Conservation (phyloP, 2,329 filamentous ascomycete species). For the Gremmenia infestans region DNA sequence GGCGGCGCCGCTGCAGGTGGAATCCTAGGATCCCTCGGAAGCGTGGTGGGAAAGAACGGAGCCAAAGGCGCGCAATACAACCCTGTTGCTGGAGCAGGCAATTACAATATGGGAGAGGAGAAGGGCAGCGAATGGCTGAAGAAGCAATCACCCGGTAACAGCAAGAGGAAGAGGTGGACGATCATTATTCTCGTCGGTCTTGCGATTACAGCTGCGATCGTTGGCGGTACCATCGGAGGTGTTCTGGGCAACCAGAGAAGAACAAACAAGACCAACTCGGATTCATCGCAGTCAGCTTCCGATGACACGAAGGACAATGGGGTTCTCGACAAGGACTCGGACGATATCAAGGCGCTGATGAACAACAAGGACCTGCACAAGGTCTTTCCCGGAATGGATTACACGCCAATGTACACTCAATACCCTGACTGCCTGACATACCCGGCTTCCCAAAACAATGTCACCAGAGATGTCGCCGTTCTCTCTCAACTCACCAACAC, state of each 20-base stretch:
- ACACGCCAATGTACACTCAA: conserved; percentile 86
- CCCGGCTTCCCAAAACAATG: conserved; percentile 86
- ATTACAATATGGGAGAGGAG: conserved; percentile 38
- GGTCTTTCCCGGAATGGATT: conserved; percentile 93
- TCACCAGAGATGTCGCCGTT: conserved; percentile 86
- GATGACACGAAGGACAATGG: conserved; percentile 60
- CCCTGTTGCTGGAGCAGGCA: conserved; percentile 18
- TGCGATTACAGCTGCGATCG: conserved; percentile 64
- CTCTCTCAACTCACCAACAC: conserved; percentile 86
- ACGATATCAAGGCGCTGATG: conserved; percentile 75
- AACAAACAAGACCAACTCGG: conserved; percentile 6
- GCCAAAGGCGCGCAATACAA: conserved; percentile 22
- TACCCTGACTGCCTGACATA: conserved; percentile 76
- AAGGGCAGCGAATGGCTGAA: conserved; percentile 62
- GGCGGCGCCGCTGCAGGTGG: conserved; percentile 39
- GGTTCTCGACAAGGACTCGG: conserved; percentile 68
- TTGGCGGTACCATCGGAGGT: conserved; percentile 69
- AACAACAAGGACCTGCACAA: conserved; percentile 80
- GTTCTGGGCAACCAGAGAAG: conserved; percentile 51
- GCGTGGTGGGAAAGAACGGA: conserved; percentile 26
- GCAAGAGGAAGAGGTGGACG: conserved; percentile 64
- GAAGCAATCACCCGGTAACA: conserved; percentile 50
- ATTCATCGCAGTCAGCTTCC: conserved; percentile 44
- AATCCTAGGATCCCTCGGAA: conserved; percentile 26
- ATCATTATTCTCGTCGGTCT: conserved; percentile 60